phyloP scores from a whole-genome alignment of 352 stramenopile genomes.

The Aphanomyces cochlioides region DNA sequence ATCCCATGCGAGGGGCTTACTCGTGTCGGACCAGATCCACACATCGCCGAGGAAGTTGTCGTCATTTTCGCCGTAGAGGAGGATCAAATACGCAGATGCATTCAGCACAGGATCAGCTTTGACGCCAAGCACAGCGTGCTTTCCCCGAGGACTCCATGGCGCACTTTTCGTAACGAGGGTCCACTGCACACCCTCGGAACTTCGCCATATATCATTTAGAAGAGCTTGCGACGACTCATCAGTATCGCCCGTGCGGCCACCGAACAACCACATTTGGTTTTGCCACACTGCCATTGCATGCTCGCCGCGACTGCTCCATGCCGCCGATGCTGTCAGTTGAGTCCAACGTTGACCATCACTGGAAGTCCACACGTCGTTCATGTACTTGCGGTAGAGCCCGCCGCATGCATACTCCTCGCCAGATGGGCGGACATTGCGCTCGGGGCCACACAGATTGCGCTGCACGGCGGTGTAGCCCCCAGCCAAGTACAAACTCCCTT shows the following conservation, averaged over 20 bases:
- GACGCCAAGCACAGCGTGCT: constrained; percentile 51
- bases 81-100: constrained; percentile 41
- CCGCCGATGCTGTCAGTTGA: constrained; percentile 41
- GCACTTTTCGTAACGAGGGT: constrained; percentile 33
- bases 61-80: constrained; percentile 62
- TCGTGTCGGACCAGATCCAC: constrained; percentile 52
- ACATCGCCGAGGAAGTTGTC: constrained; percentile 57
- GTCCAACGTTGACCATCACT: constrained; percentile 56
- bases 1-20: constrained; percentile 35
- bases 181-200: constrained; percentile 50
- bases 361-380: constrained; percentile 73
- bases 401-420: constrained; percentile 66
- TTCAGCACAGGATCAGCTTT: constrained; percentile 34
- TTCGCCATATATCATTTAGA: constrained; percentile 70
- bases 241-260: constrained; percentile 39
- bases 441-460: constrained; percentile 59
- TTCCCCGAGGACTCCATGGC: constrained; percentile 52
- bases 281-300: constrained; percentile 65
- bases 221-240: constrained; percentile 33
- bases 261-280: constrained; percentile 53
- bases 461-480: constrained; percentile 63
- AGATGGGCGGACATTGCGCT: constrained; percentile 49
- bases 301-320: constrained; percentile 54
- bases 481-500: constrained; percentile 47
- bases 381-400: constrained; percentile 55